Base-by-base conservation (phyloP, 345 rosid species). In the Syzygium grande region DNA sequence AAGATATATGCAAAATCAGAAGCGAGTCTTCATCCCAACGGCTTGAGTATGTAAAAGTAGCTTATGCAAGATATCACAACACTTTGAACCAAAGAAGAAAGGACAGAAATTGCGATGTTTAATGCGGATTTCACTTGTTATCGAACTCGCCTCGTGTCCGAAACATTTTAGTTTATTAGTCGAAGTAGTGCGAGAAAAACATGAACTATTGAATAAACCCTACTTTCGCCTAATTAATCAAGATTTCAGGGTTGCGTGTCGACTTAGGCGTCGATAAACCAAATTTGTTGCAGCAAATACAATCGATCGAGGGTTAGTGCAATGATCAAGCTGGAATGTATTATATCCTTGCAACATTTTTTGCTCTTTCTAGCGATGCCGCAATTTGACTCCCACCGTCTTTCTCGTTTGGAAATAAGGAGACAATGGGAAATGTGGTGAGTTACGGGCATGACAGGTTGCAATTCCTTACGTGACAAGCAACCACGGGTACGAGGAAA, bases 61-160 rank as follows among this genome's bases (percentile, higher is more conserved):
- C 43, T 30, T 9, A 10, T 30, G 78, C 30, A 30, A 16, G 41
- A 63, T 15, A 17, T 63, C 9, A 0, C 13, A 1, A 23, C 25
- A 23, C 4, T 0, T 58, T 23, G 46, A 43, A 43, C 46, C 46
- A 43, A 43, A 43, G 1, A 43, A 5, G 46, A 43, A 43, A 43
- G 46, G 46, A 43, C 46, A 7, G 6, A 43, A 43, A 43, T 13
- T 13, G 73, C 27, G 11, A 13, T 12, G 73, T n/a, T 27, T 61
- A 13, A 61, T n/a, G 73, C 0, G 38, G 38, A 61, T 19, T 61
- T 61, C 9, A 0, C 19, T 0, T 0, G 38, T n/a, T 14, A 61
- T 61, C 1, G 1, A 61, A n/a, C 13, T 68, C 13, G 9, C 7
- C 46, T 68, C 25, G 0, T 1, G 7, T 34, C 46, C 0, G 4